Conservation (phyloP, 2,329 filamentous ascomycete species). For the Monosporascus sp. region DNA sequence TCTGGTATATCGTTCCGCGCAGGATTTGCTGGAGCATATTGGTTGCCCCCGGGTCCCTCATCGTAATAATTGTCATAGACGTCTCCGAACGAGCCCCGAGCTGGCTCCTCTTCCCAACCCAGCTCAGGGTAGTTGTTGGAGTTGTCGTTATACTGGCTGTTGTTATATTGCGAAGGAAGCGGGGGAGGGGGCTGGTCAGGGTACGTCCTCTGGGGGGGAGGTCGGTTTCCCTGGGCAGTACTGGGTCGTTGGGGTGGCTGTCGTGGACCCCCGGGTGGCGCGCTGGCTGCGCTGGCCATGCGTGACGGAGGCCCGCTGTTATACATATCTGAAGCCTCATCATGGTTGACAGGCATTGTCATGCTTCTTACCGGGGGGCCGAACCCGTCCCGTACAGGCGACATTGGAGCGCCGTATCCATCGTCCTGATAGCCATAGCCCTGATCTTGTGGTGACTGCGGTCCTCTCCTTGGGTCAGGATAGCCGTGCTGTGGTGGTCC, state of each 20-base stretch:
- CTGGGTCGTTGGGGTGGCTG: constrained; percentile 48
- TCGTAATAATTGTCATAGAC: constrained; percentile 54
- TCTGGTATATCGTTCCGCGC: constrained; percentile 32
- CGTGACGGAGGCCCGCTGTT: constrained; percentile 29
- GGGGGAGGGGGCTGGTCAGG: constrained; percentile 36
- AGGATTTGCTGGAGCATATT: constrained; percentile 25
- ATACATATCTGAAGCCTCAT: constrained; percentile 32
- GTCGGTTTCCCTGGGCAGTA: constrained; percentile 48
- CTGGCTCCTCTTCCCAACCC: constrained; percentile 30
- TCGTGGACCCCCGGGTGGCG: constrained; percentile 41
- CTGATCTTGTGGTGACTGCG: constrained; percentile 24
- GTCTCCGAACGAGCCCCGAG: constrained; percentile 41
- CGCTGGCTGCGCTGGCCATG: constrained; percentile 41
- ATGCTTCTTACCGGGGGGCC: constrained; percentile 52
- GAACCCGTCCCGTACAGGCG: constrained; percentile 36
- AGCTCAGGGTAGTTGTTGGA: constrained; percentile 17
- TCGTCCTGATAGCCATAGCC: constrained; percentile 35
- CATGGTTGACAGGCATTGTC: constrained; percentile 53
- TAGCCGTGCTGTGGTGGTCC: constrained; percentile 33
- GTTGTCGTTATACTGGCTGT: too few species aligned
- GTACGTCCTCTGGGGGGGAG: constrained; percentile 49
- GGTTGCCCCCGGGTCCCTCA: constrained; percentile 21
- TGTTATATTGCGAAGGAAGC: constrained; percentile 12
- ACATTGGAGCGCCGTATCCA: constrained; percentile 29
- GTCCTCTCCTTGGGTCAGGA: constrained; percentile 31